Base-by-base conservation (phyloP, 495 filamentous ascomycete species). In the Choiromyces venosus region DNA sequence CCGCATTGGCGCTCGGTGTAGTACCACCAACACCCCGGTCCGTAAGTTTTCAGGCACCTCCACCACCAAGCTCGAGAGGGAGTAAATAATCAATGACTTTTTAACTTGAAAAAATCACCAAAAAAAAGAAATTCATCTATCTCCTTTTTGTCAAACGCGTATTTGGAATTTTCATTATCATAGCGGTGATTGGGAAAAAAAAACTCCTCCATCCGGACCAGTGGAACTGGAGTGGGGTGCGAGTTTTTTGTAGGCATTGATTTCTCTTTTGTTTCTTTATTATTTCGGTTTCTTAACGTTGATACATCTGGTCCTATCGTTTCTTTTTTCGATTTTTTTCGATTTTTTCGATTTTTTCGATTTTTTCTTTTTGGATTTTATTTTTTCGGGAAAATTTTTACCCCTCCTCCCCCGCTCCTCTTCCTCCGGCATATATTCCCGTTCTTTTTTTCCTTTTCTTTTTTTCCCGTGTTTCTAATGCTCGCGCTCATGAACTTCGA, bases 41-140 rank as follows among this genome's bases (percentile, higher is more conserved):
- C 4, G 77, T 79, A 25, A 79, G 75, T 36, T 79, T 79, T 35
- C 75, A 77, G 75, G 75, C 75, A 1, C 75, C 74, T 67, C 65
- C 65, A 16, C 75, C 67, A 9, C 69, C 74, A 14, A 73, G 74
- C 44, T 74, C 75, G 35, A 74, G 73, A 25, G 73, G 73, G 35
- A 74, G 73, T 14, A 69, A 69, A 67, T 77, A 56, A 21, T 67
- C 74, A 36, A 40, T 44, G 36, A 72, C n/a, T n/a, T n/a, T n/a
- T n/a, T n/a, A n/a, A n/a, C n/a, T n/a, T n/a, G n/a, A n/a, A n/a
- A n/a, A n/a, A n/a, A n/a, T n/a, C n/a, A n/a, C n/a, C 76, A 66
- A 67, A 74, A 42, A 65, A 36, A 21, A 66, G 73, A 37, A 72
- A 37, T 9, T 70, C 73, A 38, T 73, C 71, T 37, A 40, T 65